Percentiles rank a stretch among this genome's conserved stretches.
These are phyloP conservation scores for Cyclotella atomus DNA, from an alignment of 108 stramenopile genomes.

Conservation along the genomic window DNA sequence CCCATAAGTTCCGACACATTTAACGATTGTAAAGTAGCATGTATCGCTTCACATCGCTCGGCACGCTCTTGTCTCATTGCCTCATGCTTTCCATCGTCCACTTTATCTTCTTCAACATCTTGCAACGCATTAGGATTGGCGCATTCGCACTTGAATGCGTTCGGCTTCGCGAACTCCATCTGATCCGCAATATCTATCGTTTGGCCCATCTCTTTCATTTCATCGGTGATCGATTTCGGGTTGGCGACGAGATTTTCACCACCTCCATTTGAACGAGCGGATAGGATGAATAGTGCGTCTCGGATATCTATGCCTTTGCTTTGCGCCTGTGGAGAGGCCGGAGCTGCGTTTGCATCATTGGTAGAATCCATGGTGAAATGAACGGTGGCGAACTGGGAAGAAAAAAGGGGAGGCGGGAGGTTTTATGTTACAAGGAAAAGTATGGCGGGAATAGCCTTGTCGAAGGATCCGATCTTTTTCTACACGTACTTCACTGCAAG, in stretches of 20 bases:
- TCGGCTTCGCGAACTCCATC: conserved; percentile 33
- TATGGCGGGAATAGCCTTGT: too few relatives aligned
- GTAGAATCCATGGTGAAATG: conserved; percentile 2
- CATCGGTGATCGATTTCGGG: conserved; percentile 29
- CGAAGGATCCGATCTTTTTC: too few relatives aligned
- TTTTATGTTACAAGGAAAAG: too few relatives aligned
- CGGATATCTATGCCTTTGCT: conserved; percentile 69
- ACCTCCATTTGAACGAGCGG: conserved; percentile 47
- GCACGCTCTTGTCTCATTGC: conserved; percentile 51
- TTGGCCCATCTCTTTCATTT: conserved; percentile 73
- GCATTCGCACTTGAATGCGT: conserved; percentile 25
- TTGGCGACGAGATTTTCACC: conserved; percentile 13
- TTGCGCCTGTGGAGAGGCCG: neutral
- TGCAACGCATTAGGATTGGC: neutral
- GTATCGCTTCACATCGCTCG: conserved; percentile 39
- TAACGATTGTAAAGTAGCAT: conserved; percentile 53
- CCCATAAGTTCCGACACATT: conserved; percentile 49
- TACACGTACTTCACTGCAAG: too few relatives aligned
- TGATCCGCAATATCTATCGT: conserved; percentile 60
- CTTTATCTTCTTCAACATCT: conserved; percentile 8
- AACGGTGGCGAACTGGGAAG: neutral
- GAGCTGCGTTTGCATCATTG: neutral
- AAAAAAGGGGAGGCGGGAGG: neutral
- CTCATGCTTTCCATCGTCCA: conserved; percentile 14
- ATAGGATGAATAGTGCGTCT: conserved; percentile 76